These are phyloP conservation scores for Coprinopsis sp. DNA, from an alignment of 768 basidiomycete genomes.

Conservation along the genomic window DNA sequence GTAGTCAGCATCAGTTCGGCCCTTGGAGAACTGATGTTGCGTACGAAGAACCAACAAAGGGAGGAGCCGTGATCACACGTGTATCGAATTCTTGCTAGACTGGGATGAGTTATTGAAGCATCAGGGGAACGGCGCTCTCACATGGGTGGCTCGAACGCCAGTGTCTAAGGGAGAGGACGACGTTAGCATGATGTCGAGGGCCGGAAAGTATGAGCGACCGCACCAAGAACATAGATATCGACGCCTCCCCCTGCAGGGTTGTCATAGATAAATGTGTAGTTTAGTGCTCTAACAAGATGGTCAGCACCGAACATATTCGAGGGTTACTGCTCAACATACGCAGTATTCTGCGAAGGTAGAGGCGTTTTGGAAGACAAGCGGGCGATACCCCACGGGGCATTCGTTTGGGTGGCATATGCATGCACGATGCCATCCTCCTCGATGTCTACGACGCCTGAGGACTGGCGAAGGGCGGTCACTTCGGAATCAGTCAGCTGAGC, in stretches of 20 bases:
- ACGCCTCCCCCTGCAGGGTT: constrained; percentile 29
- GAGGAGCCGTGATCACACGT: constrained; percentile 37
- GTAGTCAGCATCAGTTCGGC: background rate
- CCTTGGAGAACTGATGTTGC: background rate
- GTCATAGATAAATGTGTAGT: constrained; percentile 28
- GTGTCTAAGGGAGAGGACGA: constrained; percentile 2
- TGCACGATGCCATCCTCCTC: constrained; percentile 24
- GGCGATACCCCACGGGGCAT: constrained; percentile 26
- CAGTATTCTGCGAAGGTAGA: constrained; percentile 11
- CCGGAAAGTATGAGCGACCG: constrained; percentile 1
- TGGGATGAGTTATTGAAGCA: background rate
- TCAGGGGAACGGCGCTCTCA: constrained; percentile 10
- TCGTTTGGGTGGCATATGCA: constrained; percentile 12
- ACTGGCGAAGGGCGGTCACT: constrained; percentile 17
- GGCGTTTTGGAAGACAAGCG: constrained; percentile 17
- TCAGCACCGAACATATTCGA: background rate
- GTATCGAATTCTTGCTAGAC: constrained; percentile 35
- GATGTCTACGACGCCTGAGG: constrained; percentile 20
- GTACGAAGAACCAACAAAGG: constrained; percentile 25
- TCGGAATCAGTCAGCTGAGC: constrained; percentile 14
- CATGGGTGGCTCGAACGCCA: constrained; percentile 22
- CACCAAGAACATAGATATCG: constrained; percentile 40
- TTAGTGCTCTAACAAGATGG: constrained; percentile 11
- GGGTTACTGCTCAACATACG: background rate
- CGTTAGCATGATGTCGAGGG: background rate